These are phyloP conservation scores for Phaffia tasmanica DNA, from an alignment of 768 basidiomycete species.

Conservation along the genomic window DNA sequence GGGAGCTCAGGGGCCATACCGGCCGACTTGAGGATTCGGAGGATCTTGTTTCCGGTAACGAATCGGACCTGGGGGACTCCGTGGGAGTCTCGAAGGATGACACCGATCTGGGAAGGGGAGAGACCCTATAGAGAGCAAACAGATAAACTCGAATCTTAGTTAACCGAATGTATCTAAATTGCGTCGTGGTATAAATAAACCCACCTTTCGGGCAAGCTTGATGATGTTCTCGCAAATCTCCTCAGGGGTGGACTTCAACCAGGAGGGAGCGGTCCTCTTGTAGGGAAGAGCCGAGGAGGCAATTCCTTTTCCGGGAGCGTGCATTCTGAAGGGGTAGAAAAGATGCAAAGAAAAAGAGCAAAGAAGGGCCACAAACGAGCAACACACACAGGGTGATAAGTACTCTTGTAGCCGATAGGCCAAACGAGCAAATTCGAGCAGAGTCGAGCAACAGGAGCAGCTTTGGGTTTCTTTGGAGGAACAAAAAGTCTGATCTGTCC, in stretches of 20 bases:
- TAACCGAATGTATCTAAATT: too few species aligned
- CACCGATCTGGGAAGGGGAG: constrained; percentile 96
- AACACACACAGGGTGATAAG: too few species aligned
- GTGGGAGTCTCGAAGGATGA: constrained; percentile 92
- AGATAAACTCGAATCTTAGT: too few species aligned
- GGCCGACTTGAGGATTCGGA: constrained; percentile 89
- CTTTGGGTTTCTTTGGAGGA: too few species aligned
- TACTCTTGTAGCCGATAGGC: too few species aligned
- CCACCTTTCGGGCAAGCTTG: constrained; percentile 81
- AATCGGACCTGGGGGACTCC: constrained; percentile 87
- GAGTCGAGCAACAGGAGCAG: too few species aligned
- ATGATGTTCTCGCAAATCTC: constrained; percentile 92
- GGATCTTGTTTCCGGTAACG: constrained; percentile 98
- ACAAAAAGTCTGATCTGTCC: too few species aligned
- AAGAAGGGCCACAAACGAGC: too few species aligned
- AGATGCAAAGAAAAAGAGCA: not conserved
- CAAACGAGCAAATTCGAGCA: too few species aligned
- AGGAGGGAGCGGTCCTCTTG: constrained; percentile 83
- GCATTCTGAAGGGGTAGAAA: constrained; percentile 50
- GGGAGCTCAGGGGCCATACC: constrained; percentile 97
- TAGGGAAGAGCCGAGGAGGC: constrained; percentile 96
- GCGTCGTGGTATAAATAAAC: too few species aligned
- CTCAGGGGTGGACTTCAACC: constrained; percentile 92
- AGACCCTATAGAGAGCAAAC: constrained; percentile 48
- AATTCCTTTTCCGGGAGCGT: constrained; percentile 99